Base-by-base conservation (phyloP, 805 yeast genomes). In the Yarrowia sp. region DNA sequence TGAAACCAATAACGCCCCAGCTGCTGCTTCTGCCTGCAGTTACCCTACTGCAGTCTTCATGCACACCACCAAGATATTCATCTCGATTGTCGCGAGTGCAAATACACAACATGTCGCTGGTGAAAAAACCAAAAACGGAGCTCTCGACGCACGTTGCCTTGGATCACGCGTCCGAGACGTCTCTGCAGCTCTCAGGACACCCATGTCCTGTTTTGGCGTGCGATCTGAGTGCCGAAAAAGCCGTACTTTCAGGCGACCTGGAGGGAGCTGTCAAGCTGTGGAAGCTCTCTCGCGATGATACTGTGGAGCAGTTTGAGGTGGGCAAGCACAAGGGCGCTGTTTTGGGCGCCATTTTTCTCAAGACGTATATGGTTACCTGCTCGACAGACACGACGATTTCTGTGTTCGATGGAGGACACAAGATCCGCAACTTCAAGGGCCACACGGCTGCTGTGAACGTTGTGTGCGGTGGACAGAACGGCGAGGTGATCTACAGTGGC, bases 321-420 rank as follows among this genome's bases (percentile, higher is more conserved):
- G 12, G 88, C 86, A 55, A 55, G 4, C 90, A 86, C 68, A 85
- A 84, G 63, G 80, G 83, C 6, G 90, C 90, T 0, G 78, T 88
- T 0, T 82, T 90, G 0, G 79, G 84, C 1, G 66, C 87, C 9
- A 70, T 73, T 27, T 88, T 92, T 89, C 66, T 72, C 6, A 78
- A 81, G 39, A 83, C 81, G 33, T 65, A 74, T 13, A 16, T 85
- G 2, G 79, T 77, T 14, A 75, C 86, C 2, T 73, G 84, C 1
- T 81, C 88, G 24, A 84, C 92, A 0, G 96, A 87, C 69, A 66
- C 76, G 4, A 80, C 87, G 0, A 72, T 86, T 0, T 83, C 84
- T 0, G 67, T 83, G 5, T 86, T 88, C 84, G 93, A 88, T 69
- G 70, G 79, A 0, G 76, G 74, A 18, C 81, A 69, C 42, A 78